phyloP scores from a whole-genome alignment of 306 rosid genomes.

The Cotoneaster glaucophyllus region DNA sequence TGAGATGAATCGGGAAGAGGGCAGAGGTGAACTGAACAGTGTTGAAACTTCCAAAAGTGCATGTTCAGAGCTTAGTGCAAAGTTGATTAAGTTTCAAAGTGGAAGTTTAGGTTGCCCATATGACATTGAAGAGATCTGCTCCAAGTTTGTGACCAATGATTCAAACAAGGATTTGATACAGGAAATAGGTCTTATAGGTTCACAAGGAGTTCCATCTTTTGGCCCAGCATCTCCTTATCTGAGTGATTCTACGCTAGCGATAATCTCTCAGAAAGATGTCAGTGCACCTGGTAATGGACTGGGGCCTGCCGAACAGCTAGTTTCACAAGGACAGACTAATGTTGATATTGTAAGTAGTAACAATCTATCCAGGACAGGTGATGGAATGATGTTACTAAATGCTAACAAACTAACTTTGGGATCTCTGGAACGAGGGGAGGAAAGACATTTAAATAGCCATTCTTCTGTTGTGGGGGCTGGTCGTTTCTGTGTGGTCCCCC shows the following conservation, averaged over 20 bases:
- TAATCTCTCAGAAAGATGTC: slow-evolving; percentile 36
- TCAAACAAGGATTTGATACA: slow-evolving; percentile 61
- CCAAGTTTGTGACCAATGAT: slow-evolving; percentile 67
- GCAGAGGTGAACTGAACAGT: slow-evolving; percentile 36
- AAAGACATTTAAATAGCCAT: slow-evolving; percentile 26
- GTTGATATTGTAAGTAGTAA: slow-evolving; percentile 29
- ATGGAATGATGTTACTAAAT: slow-evolving; percentile 27
- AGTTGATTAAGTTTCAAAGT: slow-evolving; percentile 63
- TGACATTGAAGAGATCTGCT: slow-evolving; percentile 63
- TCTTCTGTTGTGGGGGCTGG: slow-evolving; percentile 44
- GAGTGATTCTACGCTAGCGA: slow-evolving; percentile 36
- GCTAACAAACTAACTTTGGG: slow-evolving; percentile 33
- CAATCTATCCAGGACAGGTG: slow-evolving; percentile 23
- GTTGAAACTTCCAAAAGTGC: slow-evolving; percentile 29
- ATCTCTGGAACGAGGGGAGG: slow-evolving; percentile 36
- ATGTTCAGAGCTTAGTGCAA: slow-evolving; percentile 44
- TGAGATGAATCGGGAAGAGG: slow-evolving; percentile 40
- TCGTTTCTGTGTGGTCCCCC: slow-evolving; percentile 73
- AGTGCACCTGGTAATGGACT: slow-evolving; percentile 25
- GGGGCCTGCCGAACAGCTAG: slow-evolving; percentile 30
- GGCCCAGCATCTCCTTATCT: slow-evolving; percentile 46
- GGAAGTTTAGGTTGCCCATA: slow-evolving; percentile 64
- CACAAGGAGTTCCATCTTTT: slow-evolving; percentile 63
- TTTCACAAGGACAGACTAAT: slow-evolving; percentile 36
- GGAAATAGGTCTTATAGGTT: slow-evolving; percentile 82